Evolutionary conservation across 2,329 filamentous ascomycete species (phyloP).

Genomic region (Tolypocladium ovalisporum): DNA sequence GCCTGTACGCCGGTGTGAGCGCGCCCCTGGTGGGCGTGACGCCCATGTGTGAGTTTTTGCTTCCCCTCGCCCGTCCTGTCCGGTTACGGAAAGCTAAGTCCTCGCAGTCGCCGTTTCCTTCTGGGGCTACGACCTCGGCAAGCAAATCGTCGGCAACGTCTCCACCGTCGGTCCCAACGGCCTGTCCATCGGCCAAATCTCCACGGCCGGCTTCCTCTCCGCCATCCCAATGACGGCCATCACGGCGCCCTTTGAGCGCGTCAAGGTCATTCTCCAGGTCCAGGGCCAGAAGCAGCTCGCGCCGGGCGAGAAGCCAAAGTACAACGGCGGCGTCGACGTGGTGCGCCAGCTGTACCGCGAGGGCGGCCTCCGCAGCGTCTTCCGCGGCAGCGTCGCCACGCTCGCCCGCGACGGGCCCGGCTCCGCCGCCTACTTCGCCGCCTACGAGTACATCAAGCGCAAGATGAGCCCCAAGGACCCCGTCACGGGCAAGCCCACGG

Average conservation of each 20-base stretch:
- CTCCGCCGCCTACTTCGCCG: slow-evolving; percentile 89
- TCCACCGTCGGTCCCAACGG: slow-evolving; percentile 56
- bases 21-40: slow-evolving; percentile 92
- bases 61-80: not conserved
- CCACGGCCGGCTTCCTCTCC: slow-evolving; percentile 90
- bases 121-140: slow-evolving; percentile 93
- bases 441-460: slow-evolving; percentile 94
- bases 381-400: slow-evolving; percentile 82
- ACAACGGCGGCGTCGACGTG: slow-evolving; percentile 78
- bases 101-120: slow-evolving; percentile 54
- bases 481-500: slow-evolving; percentile 57
- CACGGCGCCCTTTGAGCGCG: slow-evolving; percentile 97
- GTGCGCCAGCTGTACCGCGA: slow-evolving; percentile 87
- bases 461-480: slow-evolving; percentile 73
- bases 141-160: slow-evolving; percentile 65
- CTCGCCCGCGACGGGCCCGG: slow-evolving; percentile 90
- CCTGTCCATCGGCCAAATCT: slow-evolving; percentile 79
- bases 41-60: slow-evolving; percentile 77
- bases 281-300: slow-evolving; percentile 85
- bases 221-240: slow-evolving; percentile 96
- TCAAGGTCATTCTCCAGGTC: slow-evolving; percentile 96
- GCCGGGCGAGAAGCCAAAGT: slow-evolving; percentile 86
- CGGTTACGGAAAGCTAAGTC: not conserved
- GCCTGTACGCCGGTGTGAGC: slow-evolving; percentile 92
- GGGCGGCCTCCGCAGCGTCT: slow-evolving; percentile 83